Evolutionary conservation across 2,329 filamentous ascomycete species (phyloP).

Genomic region (Aureobasidium subglaciale): DNA sequence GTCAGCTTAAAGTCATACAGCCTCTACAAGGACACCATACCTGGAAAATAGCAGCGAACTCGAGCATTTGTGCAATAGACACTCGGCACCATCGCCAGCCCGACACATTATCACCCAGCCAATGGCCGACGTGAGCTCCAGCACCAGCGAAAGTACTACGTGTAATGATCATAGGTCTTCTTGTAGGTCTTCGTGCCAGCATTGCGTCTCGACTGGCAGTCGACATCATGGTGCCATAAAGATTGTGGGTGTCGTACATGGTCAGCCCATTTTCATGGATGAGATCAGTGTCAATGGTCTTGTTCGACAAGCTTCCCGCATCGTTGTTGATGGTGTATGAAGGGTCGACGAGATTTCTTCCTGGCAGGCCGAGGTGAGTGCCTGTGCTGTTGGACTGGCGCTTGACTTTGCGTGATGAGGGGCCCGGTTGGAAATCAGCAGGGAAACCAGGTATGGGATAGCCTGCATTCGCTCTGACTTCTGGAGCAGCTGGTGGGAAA

Average conservation of each 20-base stretch:
- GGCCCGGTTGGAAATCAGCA: constrained; percentile 55
- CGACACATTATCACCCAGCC: constrained; percentile 51
- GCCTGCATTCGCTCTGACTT: constrained; percentile 51
- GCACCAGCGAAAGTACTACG: constrained; percentile 69
- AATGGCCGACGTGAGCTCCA: constrained; percentile 53
- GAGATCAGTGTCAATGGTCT: constrained; percentile 58
- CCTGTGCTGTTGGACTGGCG: constrained; percentile 15
- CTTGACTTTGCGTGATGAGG: constrained; percentile 21
- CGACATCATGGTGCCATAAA: constrained; percentile 73
- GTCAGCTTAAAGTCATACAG: background rate
- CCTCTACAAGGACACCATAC: too few relatives aligned
- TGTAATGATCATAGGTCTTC: constrained; percentile 66
- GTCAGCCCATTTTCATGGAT: constrained; percentile 59
- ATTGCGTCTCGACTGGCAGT: constrained; percentile 58
- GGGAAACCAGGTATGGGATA: constrained; percentile 63
- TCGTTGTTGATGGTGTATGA: constrained; percentile 60
- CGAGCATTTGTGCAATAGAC: constrained; percentile 36
- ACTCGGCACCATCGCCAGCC: constrained; percentile 39
- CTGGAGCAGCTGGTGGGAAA: constrained; percentile 55
- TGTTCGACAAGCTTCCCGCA: constrained; percentile 38
- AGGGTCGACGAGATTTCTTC: constrained; percentile 57
- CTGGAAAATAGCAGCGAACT: constrained; percentile 42
- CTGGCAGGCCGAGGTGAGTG: constrained; percentile 47
- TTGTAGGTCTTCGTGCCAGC: constrained; percentile 54
- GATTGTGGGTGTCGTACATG: constrained; percentile 70